Evolutionary conservation across 2,329 filamentous ascomycete genomes (phyloP), one percentile per base, ranked within the genome.

Genomic region (Colletotrichum coccodes): DNA sequence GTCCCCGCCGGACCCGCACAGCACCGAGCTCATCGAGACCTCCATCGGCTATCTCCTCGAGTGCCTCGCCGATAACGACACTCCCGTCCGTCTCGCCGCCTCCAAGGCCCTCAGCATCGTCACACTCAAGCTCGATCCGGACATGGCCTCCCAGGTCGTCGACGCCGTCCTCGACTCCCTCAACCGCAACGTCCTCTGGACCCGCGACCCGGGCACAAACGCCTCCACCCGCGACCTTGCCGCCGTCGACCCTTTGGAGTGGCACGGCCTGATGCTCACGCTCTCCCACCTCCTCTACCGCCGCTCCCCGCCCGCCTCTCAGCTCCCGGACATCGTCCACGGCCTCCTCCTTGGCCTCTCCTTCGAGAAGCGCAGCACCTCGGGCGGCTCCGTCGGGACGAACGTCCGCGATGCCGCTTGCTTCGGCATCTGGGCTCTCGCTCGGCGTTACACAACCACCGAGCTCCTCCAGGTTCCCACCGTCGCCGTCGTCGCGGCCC

Each of bases 351-450:
- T 93, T 11, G 95, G 94, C 0, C 84, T 98, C 30, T 90, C 90
- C 1, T 99, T 98, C 76, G 95, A 99, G 79, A 94, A 97, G 75
- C 88, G 95, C 67, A 93, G 92, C 52, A 89, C 94, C 0, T 94
- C 94, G 3, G 95, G 96, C n/a, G 90, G 88, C 14, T 95, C 94
- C 3, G 85, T 95, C 12, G 96, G 96, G 2, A 92, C 93, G 1
- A 97, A 97, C 73, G 95, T 99, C 18, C 90, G 96, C 53, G 96
- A 99, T 81, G 95, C 96, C 14, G 94, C 96, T 3, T 98, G 95
- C 77, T 99, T 98, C 77, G 96, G 96, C 7, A 91, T 98, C 28
- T 99, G 96, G 96, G 92, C 95, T 1, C 79, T 98, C 8, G 94
- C 95, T 26, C 88, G 96, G 63, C 91, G 95, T 62, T 99, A 98